A percentile compares a stretch with the other conserved stretches of the same genome.
Evolutionary conservation across 2,329 filamentous ascomycete genomes (phyloP).

Genomic region (Trichoderma sp.): DNA sequence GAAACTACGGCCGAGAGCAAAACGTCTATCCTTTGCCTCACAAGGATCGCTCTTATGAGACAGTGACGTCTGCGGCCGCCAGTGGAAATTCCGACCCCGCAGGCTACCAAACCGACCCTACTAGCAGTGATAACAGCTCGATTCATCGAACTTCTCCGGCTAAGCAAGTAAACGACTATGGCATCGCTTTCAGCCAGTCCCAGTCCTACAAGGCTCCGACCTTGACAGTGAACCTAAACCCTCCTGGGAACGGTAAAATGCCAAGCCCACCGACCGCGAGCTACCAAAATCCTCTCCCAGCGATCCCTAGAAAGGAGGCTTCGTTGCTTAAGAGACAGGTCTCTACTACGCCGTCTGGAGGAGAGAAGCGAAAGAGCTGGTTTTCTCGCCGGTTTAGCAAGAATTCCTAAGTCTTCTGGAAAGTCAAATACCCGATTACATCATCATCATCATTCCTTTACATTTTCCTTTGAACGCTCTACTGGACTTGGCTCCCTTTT

Average conservation of each 20-base stretch:
- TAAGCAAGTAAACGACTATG: conserved; percentile 63
- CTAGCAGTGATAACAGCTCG: conserved; percentile 89
- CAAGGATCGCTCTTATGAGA: conserved; percentile 84
- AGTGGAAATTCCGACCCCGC: conserved; percentile 75
- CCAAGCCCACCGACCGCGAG: conserved; percentile 29
- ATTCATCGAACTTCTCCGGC: conserved; percentile 70
- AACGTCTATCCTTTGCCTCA: conserved; percentile 56
- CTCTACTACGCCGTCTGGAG: conserved; percentile 28
- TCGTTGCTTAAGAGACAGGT: conserved; percentile 35
- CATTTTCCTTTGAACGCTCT: conserved; percentile 10
- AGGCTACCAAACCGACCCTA: conserved; percentile 80
- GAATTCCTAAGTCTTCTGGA: conserved; percentile 32
- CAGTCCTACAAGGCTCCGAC: conserved; percentile 45
- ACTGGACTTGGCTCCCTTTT: background rate
- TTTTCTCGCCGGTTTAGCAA: conserved; percentile 81
- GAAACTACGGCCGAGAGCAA: conserved; percentile 40
- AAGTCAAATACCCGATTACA: background rate
- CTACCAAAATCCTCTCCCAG: conserved; percentile 25
- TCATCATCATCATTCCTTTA: conserved; percentile 1
- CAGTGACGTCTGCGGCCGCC: conserved; percentile 74
- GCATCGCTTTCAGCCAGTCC: conserved; percentile 56
- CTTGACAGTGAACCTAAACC: conserved; percentile 38
- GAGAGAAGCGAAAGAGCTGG: conserved; percentile 88
- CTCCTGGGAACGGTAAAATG: conserved; percentile 27
- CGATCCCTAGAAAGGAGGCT: conserved; percentile 34